phyloP scores from a whole-genome alignment of 306 rosid genomes.

The Vigna angularis region DNA sequence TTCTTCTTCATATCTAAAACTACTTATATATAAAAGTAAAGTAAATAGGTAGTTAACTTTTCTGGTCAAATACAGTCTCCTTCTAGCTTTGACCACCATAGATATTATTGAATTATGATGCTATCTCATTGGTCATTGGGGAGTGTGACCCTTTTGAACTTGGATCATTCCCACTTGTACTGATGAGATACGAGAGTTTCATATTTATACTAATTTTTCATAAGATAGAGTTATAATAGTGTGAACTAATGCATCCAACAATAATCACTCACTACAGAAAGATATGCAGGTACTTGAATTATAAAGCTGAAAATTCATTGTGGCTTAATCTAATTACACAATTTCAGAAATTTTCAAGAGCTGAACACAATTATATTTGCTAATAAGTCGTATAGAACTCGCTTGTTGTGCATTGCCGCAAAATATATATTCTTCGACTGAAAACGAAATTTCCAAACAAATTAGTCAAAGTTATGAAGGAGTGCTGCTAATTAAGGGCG shows the following conservation, averaged over 20 bases:
- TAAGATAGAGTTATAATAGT: conserved; percentile 8
- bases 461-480: no score
- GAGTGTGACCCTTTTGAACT: not conserved
- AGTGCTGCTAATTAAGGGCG: no score
- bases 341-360: conserved; percentile 8
- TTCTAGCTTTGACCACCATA: no score
- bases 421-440: not conserved
- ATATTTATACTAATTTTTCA: not conserved
- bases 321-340: not conserved
- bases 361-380: conserved; percentile 5
- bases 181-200: not conserved
- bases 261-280: not conserved
- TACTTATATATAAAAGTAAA: no score
- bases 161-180: conserved; percentile 6
- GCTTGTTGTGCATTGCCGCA: conserved; percentile 12
- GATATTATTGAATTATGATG: not conserved
- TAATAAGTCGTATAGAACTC: conserved; percentile 20
- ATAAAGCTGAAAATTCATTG: not conserved
- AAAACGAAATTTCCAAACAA: no score
- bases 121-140: not conserved
- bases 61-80: no score
- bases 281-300: not conserved
- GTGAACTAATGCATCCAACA: conserved; percentile 21
- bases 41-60: no score
- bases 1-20: no score